Conservation (phyloP, 345 rosid genomes). For the Euclidium syriacum region DNA sequence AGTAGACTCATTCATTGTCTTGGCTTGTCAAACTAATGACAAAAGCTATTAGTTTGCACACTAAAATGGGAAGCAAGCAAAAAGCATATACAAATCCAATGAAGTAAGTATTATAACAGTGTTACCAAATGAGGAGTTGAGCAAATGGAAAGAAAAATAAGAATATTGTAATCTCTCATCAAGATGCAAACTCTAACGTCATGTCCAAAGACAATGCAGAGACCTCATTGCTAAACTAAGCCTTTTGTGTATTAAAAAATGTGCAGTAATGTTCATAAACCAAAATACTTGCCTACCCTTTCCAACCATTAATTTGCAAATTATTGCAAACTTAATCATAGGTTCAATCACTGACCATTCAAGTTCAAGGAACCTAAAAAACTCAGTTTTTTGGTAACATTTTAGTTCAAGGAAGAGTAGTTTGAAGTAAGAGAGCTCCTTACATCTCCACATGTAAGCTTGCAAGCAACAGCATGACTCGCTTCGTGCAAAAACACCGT, state of each 20-base stretch:
- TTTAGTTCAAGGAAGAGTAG: not conserved
- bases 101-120: not conserved
- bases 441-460: constrained; percentile 95
- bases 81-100: not conserved
- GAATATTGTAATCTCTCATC: not conserved
- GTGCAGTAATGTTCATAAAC: not conserved
- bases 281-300: not conserved
- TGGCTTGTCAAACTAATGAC: not conserved
- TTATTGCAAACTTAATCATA: not conserved
- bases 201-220: not conserved
- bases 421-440: constrained; percentile 33
- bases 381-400: not conserved
- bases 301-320: not conserved
- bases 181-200: not conserved
- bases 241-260: not conserved
- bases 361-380: not conserved
- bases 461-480: constrained; percentile 97
- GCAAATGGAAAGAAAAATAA: not conserved
- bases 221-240: not conserved
- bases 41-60: not conserved
- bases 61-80: not conserved
- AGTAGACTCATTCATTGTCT: not conserved
- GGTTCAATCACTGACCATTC: not conserved
- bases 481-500: constrained; percentile 95
- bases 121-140: not conserved